phyloP scores from a whole-genome alignment of 495 filamentous ascomycete genomes.

The Neurospora sp. region DNA sequence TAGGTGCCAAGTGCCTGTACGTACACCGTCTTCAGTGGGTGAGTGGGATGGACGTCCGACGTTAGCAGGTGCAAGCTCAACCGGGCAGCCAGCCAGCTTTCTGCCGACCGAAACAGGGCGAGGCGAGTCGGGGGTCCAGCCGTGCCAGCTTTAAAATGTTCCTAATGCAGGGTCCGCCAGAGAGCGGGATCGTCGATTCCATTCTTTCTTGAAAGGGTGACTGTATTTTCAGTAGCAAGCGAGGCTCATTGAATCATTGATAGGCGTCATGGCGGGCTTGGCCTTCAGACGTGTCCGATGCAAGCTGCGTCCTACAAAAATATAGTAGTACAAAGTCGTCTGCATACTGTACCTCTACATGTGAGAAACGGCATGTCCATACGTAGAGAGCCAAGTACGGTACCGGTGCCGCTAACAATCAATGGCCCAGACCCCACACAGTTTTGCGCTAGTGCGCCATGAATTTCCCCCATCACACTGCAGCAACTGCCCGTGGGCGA shows the following conservation, averaged over 20 bases:
- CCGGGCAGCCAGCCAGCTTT: not conserved
- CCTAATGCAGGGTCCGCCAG: not conserved
- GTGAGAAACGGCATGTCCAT: not conserved
- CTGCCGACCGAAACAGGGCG: not conserved
- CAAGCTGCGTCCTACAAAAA: not conserved
- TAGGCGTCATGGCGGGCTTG: not conserved
- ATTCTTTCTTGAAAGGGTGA: not conserved
- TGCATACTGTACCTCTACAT: not conserved
- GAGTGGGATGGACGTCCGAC: not conserved
- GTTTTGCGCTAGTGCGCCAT: not conserved
- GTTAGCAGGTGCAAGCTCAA: not conserved
- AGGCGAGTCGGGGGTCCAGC: not conserved
- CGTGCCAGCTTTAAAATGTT: not conserved
- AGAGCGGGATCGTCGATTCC: not conserved
- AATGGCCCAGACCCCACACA: not conserved
- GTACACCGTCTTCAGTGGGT: not conserved
- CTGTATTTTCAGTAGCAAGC: not conserved
- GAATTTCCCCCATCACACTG: not conserved
- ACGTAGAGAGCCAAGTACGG: not conserved
- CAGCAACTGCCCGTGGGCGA: not conserved
- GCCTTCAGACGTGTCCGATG: not conserved
- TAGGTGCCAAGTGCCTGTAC: not conserved
- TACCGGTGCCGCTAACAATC: not conserved
- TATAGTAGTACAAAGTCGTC: not conserved
- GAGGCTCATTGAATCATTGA: not conserved